phyloP scores from a whole-genome alignment of 225 moss, liverwort and hornwort species.

The Sphagnum tenellum region DNA sequence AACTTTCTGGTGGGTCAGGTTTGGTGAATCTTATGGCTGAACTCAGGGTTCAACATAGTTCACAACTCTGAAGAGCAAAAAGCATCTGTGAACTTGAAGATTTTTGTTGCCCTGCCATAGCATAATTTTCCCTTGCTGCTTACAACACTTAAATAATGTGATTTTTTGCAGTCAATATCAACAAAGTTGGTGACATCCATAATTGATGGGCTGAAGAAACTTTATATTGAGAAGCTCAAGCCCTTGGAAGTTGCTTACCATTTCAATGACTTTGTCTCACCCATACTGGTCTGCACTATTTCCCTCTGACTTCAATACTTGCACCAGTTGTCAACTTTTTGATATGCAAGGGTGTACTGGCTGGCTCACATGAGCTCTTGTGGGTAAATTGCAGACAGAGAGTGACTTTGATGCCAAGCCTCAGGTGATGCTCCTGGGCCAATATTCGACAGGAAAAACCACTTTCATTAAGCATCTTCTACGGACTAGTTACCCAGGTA shows the following conservation, averaged over 20 bases:
- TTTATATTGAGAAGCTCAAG: slow-evolving; percentile 90
- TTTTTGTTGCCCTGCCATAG: not conserved
- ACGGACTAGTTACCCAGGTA: slow-evolving; percentile 64
- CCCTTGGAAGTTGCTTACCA: slow-evolving; percentile 82
- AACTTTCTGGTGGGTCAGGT: not conserved
- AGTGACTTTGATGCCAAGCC: slow-evolving; percentile 99
- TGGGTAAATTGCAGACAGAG: slow-evolving; percentile 57
- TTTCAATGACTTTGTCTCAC: slow-evolving; percentile 96
- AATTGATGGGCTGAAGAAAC: slow-evolving; percentile 91
- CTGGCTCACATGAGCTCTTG: slow-evolving; percentile 7
- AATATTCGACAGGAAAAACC: slow-evolving; percentile 97
- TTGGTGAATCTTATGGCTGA: not conserved
- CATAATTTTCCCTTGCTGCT: not conserved
- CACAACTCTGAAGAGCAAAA: not conserved
- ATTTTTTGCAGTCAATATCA: slow-evolving; percentile 55
- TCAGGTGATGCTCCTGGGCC: slow-evolving; percentile 97
- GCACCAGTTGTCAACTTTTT: not conserved
- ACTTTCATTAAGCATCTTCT: slow-evolving; percentile 97
- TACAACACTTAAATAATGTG: not conserved
- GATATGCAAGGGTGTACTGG: slow-evolving; percentile 2
- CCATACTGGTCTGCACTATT: slow-evolving; percentile 48
- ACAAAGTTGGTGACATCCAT: slow-evolving; percentile 75
- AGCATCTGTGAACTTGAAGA: not conserved
- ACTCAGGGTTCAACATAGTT: not conserved
- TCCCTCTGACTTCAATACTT: not conserved